Base-by-base conservation (phyloP, 306 rosid species). In the Castanea sativa region DNA sequence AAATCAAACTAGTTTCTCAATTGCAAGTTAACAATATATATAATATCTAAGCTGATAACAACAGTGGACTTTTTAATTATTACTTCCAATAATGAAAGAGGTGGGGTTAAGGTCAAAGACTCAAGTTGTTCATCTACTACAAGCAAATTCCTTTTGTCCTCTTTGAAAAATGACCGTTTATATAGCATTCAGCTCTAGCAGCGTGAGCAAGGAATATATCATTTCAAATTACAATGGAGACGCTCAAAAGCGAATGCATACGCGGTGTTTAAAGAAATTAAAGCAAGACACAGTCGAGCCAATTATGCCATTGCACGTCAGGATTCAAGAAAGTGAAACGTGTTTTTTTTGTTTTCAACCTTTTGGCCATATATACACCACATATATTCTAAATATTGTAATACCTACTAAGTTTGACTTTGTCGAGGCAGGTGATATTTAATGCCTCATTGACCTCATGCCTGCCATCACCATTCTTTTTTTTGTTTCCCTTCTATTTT, bases 381-480 rank as follows among this genome's bases (percentile, higher is more conserved):
- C 65, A 59, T 3, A 2, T 23, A 15, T 30, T 29, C 43, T 64
- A 30, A 38, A 64, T 13, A 13, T 16, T 64, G 21, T 20, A 69
- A 43, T 35, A 69, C 56, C 73, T 27, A 30, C 6, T 64, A 2
- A 4, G 20, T 16, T 70, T 70, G 13, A 70, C 74, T 32, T 35
- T 55, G 1, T 0, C 2, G 30, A 6, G 4, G 52, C 52, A 55
- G 49, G 29, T 18, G 76, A 13, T 8, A 14, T 27, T 29, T 20
- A 45, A 41, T 9, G 30, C 5, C 20, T 25, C 76, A 56, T 67
- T 79, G 72, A 79, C 55, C 72, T 71, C 82, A 71, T 23, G 71
- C 5, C 63, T 43, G 12, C 53, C 25, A 12, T 78, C 74, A 53
- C 45, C 33, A 6, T 20, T 53, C 52, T 77, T 38, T 6, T n/a